Percentiles rank a stretch among this genome's conserved stretches.
phyloP scores from a whole-genome alignment of 1,284 basidiomycete genomes.

The Malassezia yamatoensis region DNA sequence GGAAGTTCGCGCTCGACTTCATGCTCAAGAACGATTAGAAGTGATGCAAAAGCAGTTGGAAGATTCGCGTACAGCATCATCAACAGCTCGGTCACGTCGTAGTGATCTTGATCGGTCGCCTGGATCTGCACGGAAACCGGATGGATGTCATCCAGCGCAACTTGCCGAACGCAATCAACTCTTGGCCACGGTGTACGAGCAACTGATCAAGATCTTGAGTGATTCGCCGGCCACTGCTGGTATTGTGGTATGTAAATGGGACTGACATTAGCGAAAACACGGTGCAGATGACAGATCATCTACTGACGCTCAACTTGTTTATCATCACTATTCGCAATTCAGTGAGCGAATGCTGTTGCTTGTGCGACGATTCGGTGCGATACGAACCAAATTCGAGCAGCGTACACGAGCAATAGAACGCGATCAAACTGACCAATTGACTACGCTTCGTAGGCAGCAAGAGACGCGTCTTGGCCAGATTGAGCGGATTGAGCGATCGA shows the following conservation, averaged over 20 bases:
- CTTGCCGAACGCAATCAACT: constrained; percentile 56
- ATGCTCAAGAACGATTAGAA: constrained; percentile 41
- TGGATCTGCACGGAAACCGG: not conserved
- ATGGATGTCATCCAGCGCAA: constrained; percentile 12
- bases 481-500: constrained; percentile 78
- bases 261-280: not conserved
- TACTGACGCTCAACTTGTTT: constrained; percentile 45
- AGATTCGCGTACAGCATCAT: constrained; percentile 26
- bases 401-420: constrained; percentile 70
- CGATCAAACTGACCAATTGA: constrained; percentile 61
- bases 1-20: constrained; percentile 32
- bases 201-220: constrained; percentile 68
- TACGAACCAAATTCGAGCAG: constrained; percentile 76
- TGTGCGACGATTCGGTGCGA: constrained; percentile 68
- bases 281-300: not conserved
- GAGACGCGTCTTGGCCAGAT: constrained; percentile 82
- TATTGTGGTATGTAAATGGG: constrained; percentile 53
- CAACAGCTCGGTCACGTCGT: not conserved
- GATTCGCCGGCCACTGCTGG: constrained; percentile 69
- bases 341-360: constrained; percentile 85
- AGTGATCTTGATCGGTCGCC: constrained; percentile 16
- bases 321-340: constrained; percentile 85
- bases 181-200: constrained; percentile 54
- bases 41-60: constrained; percentile 25
- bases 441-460: constrained; percentile 72